phyloP scores from a whole-genome alignment of 257 asterid genomes.

The Craterostigma plantagineum region DNA sequence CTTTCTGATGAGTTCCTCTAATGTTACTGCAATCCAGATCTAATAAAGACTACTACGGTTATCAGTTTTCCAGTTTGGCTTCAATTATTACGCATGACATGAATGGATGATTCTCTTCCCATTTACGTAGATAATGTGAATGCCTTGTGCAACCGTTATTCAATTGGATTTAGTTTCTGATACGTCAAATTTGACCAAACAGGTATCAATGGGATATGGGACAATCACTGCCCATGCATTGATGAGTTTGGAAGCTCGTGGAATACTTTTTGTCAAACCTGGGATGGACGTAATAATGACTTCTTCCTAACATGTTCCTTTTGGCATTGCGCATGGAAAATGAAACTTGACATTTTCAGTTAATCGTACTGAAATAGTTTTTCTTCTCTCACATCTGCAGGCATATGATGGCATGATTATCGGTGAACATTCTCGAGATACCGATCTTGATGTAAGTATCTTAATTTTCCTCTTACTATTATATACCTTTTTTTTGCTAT shows the following conservation, averaged over 20 bases:
- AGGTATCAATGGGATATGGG: slow-evolving; percentile 92
- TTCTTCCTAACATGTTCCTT: neutral
- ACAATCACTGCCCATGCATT: slow-evolving; percentile 76
- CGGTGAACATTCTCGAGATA: slow-evolving; percentile 94
- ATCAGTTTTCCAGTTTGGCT: too few relatives aligned
- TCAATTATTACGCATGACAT: neutral
- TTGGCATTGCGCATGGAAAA: neutral
- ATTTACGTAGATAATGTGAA: neutral
- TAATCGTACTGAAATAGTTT: neutral
- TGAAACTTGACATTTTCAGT: neutral
- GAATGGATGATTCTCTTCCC: too few relatives aligned
- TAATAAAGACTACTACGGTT: too few relatives aligned
- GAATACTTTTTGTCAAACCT: slow-evolving; percentile 69
- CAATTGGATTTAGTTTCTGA: slow-evolving; percentile 7
- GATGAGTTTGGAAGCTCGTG: slow-evolving; percentile 89
- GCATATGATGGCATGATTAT: slow-evolving; percentile 97
- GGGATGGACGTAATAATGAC: slow-evolving; percentile 58
- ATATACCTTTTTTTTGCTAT: neutral
- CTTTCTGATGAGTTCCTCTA: too few relatives aligned
- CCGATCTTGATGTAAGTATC: slow-evolving; percentile 85
- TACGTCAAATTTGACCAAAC: slow-evolving; percentile 15
- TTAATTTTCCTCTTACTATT: neutral
- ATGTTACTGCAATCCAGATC: too few relatives aligned
- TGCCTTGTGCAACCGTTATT: slow-evolving; percentile 1
- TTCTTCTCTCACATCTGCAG: slow-evolving; percentile 21